A percentile compares a stretch with the other conserved stretches of the same genome.
phyloP scores from a whole-genome alignment of 257 asterid species.

The Apocynum venetum region DNA sequence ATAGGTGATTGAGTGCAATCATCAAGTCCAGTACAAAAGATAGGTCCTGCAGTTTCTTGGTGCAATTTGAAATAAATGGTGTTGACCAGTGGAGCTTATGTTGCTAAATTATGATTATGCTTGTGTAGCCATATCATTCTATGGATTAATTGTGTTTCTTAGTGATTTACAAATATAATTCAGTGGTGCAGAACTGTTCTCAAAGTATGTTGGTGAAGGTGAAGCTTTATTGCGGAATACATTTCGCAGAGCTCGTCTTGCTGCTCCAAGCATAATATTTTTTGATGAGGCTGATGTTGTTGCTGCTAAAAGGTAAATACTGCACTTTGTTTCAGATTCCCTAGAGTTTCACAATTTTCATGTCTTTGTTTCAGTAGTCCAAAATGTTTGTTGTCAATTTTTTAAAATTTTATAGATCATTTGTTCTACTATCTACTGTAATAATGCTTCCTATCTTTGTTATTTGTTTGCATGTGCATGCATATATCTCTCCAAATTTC shows the following conservation, averaged over 20 bases:
- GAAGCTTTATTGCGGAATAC: slow-evolving; percentile 88
- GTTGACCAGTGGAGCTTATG: neutral
- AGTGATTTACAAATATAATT: slow-evolving; percentile 17
- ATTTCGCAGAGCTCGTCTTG: slow-evolving; percentile 89
- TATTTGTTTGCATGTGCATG: neutral
- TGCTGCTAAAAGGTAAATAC: slow-evolving; percentile 72
- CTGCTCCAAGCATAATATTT: slow-evolving; percentile 93
- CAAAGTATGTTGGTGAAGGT: slow-evolving; percentile 98
- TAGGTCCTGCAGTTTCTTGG: neutral
- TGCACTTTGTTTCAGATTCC: slow-evolving; percentile 1
- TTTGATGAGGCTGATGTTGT: slow-evolving; percentile 93
- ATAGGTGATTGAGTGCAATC: neutral
- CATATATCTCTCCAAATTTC: neutral
- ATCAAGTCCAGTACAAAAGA: neutral
- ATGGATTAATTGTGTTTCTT: neutral
- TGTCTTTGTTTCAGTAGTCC: neutral
- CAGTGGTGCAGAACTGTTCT: slow-evolving; percentile 91
- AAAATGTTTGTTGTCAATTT: neutral
- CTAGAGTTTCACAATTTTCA: neutral
- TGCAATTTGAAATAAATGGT: neutral
- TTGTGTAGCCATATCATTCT: neutral
- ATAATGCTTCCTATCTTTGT: neutral
- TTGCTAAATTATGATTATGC: neutral
- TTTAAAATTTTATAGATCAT: neutral
- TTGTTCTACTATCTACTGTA: neutral